Evolutionary conservation across 441 rosid genomes (phyloP), one percentile per base, ranked within the genome.

Genomic region (Gossypium gossypioides): DNA sequence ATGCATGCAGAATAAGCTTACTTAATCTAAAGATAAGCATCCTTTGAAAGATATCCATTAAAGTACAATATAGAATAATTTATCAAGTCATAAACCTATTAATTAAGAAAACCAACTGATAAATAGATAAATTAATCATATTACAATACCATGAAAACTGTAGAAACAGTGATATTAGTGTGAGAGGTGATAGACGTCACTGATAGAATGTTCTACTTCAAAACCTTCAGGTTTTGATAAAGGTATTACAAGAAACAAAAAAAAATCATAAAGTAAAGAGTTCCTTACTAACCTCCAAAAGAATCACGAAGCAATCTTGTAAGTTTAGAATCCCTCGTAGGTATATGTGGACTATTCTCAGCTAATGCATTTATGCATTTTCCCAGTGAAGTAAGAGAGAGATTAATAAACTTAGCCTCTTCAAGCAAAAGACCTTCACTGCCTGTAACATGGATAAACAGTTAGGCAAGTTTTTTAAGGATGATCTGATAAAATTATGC

Each of bases 311-410:
- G 89, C 82, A 93, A 86, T 81, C 97, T 86, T 61, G 98, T 93
- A 74, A 93, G 79, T 79, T 88, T 93, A 51, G 98, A 91, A 72
- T 93, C 98, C 83, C 98, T 86, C 19, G 87, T 86, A 29, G 98
- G 98, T 82, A 93, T 88, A 78, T 91, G 97, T 27, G 91, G 78
- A 81, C 91, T 82, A 78, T 89, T 91, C 81, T 91, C 98, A 71
- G 98, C 97, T 87, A 93, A 77, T 61, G 98, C 98, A 84, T 93
- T 93, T 81, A 93, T 91, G 78, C 97, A 93, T 81, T 90, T 93
- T 2, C 98, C 98, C 9, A 91, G 89, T 2, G 97, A 89, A 74
- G 92, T 84, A 51, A 91, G 86, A 74, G 97, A 93, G 52, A 93
- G 96, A 79, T 93, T 93, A 71, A 91, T 93, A 78, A 87, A 93